These are phyloP conservation scores for Mesotaenium endlicherianum DNA, from an alignment of 139 green algal species.

Conservation along the genomic window DNA sequence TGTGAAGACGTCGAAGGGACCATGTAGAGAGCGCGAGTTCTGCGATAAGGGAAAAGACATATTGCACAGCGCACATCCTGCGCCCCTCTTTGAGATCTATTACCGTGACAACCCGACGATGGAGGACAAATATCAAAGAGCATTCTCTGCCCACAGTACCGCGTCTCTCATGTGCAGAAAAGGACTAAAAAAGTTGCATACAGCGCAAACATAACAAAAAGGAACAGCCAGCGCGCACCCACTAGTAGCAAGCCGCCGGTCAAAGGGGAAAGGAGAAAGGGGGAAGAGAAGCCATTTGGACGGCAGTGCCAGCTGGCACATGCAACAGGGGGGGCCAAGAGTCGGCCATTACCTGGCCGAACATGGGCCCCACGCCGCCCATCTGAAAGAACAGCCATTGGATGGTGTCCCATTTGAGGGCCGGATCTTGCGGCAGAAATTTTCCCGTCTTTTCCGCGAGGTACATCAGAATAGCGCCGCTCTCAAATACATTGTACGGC, in stretches of 20 bases:
- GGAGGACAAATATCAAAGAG: too few relatives aligned
- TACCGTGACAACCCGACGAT: too few relatives aligned
- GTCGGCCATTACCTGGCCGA: constrained; percentile 17
- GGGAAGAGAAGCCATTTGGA: background rate
- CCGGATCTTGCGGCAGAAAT: constrained; percentile 53
- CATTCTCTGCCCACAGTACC: too few relatives aligned
- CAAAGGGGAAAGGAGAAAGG: background rate
- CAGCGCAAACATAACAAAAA: too few relatives aligned
- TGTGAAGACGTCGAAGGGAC: too few relatives aligned
- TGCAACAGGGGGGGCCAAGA: background rate
- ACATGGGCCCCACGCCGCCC: constrained; percentile 13
- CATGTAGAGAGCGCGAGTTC: too few relatives aligned
- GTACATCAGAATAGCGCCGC: constrained; percentile 56
- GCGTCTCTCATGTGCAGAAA: too few relatives aligned
- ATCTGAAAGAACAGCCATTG: constrained; percentile 59
- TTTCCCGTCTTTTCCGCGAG: constrained; percentile 56
- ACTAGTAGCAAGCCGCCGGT: too few relatives aligned
- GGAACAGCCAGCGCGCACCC: too few relatives aligned
- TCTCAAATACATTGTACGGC: constrained; percentile 55
- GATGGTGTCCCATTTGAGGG: constrained; percentile 42
- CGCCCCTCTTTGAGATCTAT: background rate
- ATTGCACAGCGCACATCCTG: background rate
- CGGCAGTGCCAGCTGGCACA: background rate
- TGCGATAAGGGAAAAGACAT: too few relatives aligned
- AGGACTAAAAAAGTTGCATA: too few relatives aligned